A percentile compares a stretch with the other conserved stretches of the same genome.
Conservation (phyloP, 2,329 filamentous ascomycete species). For the Exophiala mesophila region DNA sequence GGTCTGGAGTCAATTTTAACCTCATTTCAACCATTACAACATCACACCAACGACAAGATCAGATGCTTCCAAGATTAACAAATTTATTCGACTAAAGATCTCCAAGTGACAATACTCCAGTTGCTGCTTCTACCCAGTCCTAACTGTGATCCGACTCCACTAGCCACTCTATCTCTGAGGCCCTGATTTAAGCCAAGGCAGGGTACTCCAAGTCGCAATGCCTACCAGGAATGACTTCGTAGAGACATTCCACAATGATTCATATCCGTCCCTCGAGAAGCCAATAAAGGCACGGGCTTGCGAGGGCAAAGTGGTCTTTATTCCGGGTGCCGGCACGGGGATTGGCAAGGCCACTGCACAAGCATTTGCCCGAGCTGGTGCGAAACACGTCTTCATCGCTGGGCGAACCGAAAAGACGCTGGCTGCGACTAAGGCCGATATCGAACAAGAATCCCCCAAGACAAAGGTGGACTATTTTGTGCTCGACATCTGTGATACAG, state of each 20-base stretch:
- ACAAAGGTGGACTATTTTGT: slow-evolving; percentile 31
- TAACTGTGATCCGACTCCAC: too few species aligned
- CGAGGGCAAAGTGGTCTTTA: slow-evolving; percentile 29
- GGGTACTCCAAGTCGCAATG: too few species aligned
- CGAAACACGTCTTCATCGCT: slow-evolving; percentile 35
- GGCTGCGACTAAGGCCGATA: slow-evolving; percentile 21
- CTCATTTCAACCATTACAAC: too few species aligned
- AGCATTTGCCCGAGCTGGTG: slow-evolving; percentile 36
- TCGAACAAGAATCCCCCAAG: slow-evolving; percentile 21
- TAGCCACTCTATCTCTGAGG: too few species aligned
- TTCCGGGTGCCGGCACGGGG: slow-evolving; percentile 29
- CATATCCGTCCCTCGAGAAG: slow-evolving; percentile 1
- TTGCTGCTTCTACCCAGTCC: too few species aligned
- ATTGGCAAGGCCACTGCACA: slow-evolving; percentile 28
- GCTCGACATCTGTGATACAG: slow-evolving; percentile 28
- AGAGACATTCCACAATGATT: slow-evolving; percentile 4
- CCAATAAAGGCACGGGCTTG: slow-evolving; percentile 14
- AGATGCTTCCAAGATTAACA: too few species aligned
- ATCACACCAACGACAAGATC: too few species aligned
- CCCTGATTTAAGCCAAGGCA: too few species aligned
- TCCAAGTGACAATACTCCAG: too few species aligned
- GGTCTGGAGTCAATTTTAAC: too few species aligned
- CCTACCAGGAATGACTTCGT: not conserved
- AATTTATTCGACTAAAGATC: too few species aligned
- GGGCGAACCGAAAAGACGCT: slow-evolving; percentile 34